Base-by-base conservation (phyloP, 2,329 filamentous ascomycete genomes). In the Diaporthe citrichinensis region DNA sequence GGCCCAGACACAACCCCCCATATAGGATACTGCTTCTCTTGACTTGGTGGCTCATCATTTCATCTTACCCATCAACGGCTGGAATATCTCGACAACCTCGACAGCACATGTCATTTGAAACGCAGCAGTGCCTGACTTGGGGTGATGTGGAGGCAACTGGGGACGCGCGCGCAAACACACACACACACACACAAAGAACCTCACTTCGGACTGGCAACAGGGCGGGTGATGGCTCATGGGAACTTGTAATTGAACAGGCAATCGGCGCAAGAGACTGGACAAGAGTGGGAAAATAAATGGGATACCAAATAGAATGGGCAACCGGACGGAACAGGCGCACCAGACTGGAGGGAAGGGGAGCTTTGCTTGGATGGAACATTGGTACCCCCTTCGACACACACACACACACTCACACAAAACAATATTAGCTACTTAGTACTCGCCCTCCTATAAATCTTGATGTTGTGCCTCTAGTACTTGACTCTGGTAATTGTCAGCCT, bases 271-370 rank as follows among this genome's bases (percentile, higher is more conserved):
- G 49, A 41, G 34, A 55, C 65, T 25, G 34, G 49, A 28, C n/a
- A 23, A 15, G n/a, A 10, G n/a, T 6, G 46, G 57, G 46, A 51
- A 55, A 55, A 51, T 55, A 31, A 62, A 55, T 6, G 25, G 34
- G 12, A 73, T n/a, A 49, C 51, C 57, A 14, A 14, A 65, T 73
- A 62, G 71, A 51, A 25, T 53, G 12, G 44, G 57, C n/a, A 62
- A 62, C 34, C 23, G 39, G 28, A 46, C 20, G 71, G 58, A 23
- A 73, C 39, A 34, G 71, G 71, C 71, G 71, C 71, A 73, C 44
- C 57, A 65, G 41, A 65, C n/a, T 65, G 58, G 71, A 65, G 46
- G 71, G 20, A 44, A 34, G 14, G 31, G 15, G 34, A 34, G 12
- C 59, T 55, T 39, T 41, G 34, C 49, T 51, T 20, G 34, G 31